Base-by-base conservation (phyloP, 1,139 yeast genomes). In the Groenewaldozyma sp. region DNA sequence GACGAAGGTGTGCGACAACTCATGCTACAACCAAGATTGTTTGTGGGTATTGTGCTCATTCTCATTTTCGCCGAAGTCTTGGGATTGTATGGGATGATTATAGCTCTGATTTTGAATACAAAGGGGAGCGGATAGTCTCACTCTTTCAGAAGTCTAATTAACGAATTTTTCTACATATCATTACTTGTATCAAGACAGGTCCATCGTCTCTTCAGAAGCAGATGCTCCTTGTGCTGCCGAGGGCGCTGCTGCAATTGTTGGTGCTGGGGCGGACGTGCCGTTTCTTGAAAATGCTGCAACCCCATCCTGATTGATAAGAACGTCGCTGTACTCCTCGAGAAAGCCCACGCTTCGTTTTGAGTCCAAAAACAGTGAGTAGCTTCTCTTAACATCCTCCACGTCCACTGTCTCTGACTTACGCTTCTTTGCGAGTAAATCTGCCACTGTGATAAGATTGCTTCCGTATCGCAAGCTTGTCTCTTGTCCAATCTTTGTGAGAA, bases 1-100 rank as follows among this genome's bases (percentile, higher is more conserved):
- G 98, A 91, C 62, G 97, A 88, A 53, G 98, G 98, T 60, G 97
- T 91, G 40, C 81, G 98, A 63, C 94, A 88, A 58, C 79, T 81
- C 53, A 91, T 88, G 76, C 95, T 86, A 63, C 97, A 91, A 68
- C 96, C 96, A 50, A 78, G 96, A 64, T 73, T 91, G 53, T 91
- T 91, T 65, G 98, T 91, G 46, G 95, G 95, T 45, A 73, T 73
- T 58, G 48, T 53, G 27, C 44, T 52, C 42, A 91, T 91, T 62
- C 79, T 91, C 63, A 91, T 91, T 80, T 91, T 91, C 65, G 95
- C 97, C 37, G 97, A 91, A 72, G 98, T 91, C 46, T 73, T 91
- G 67, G 98, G 98, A 47, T 75, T 91, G 53, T 91, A 91, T 64
- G 98, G 98, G 82, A 82, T 67, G 93, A 60, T 60, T 41, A 81